A percentile compares a stretch with the other conserved stretches of the same genome.
Conservation (phyloP, 2,329 filamentous ascomycete genomes). For the Microcyclospora tardicrescens region DNA sequence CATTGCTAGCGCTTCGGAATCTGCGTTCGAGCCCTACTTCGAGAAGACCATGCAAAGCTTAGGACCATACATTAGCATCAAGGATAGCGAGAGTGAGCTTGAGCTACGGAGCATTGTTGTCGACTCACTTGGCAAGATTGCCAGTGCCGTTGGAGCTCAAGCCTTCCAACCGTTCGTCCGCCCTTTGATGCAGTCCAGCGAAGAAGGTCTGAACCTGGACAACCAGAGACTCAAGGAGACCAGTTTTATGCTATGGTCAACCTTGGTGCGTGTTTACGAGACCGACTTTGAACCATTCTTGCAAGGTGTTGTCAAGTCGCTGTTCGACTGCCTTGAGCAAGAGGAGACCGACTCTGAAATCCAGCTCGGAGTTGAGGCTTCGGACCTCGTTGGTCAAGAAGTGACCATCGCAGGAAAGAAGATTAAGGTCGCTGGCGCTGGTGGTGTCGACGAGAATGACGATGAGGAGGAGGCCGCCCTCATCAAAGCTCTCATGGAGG, state of each 20-base stretch:
- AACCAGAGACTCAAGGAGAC: slow-evolving; percentile 89
- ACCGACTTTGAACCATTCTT: slow-evolving; percentile 71
- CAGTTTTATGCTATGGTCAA: slow-evolving; percentile 93
- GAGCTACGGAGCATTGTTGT: slow-evolving; percentile 80
- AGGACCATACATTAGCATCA: slow-evolving; percentile 69
- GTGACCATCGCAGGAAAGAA: slow-evolving; percentile 73
- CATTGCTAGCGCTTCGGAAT: slow-evolving; percentile 72
- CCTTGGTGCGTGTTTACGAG: slow-evolving; percentile 84
- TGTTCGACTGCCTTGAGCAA: slow-evolving; percentile 77
- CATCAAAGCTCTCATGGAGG: slow-evolving; percentile 33
- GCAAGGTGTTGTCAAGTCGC: slow-evolving; percentile 60
- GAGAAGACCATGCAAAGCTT: slow-evolving; percentile 81
- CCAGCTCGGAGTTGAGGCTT: slow-evolving; percentile 59
- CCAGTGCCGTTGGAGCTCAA: slow-evolving; percentile 70
- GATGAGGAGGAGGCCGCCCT: slow-evolving; percentile 48
- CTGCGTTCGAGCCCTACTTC: slow-evolving; percentile 82
- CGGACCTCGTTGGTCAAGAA: slow-evolving; percentile 61
- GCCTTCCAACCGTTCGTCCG: slow-evolving; percentile 84
- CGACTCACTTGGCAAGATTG: slow-evolving; percentile 88
- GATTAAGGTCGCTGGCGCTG: slow-evolving; percentile 59
- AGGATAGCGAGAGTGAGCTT: slow-evolving; percentile 80
- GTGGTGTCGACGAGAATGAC: slow-evolving; percentile 34
- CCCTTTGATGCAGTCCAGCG: slow-evolving; percentile 81
- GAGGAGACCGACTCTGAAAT: slow-evolving; percentile 74
- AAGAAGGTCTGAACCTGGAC: slow-evolving; percentile 77